Evolutionary conservation across 2,329 filamentous ascomycete species (phyloP).

Genomic region (Aspergillus pseudonomiae): DNA sequence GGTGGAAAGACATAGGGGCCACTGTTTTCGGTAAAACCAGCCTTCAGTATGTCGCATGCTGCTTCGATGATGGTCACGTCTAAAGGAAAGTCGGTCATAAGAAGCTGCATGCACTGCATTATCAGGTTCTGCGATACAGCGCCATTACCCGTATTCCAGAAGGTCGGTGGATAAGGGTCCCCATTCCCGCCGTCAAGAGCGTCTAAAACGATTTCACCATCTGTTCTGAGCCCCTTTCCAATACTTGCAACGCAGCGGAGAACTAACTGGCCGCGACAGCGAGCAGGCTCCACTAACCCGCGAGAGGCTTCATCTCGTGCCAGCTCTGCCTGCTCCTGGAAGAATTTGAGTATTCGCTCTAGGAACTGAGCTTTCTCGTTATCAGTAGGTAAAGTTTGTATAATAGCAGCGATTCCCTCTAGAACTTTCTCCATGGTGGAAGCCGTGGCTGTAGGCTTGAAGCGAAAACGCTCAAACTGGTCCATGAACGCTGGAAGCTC

Average conservation of each 20-base stretch:
- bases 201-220: conserved; percentile 41
- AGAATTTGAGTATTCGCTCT: conserved; percentile 41
- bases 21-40: conserved; percentile 48
- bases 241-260: conserved; percentile 46
- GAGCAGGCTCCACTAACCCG: conserved; percentile 38
- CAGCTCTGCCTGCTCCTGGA: conserved; percentile 38
- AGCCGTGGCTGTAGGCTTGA: conserved; percentile 38
- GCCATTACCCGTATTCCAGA: conserved; percentile 42
- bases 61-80: conserved; percentile 49
- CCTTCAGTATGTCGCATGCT: conserved; percentile 50
- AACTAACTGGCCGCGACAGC: conserved; percentile 37
- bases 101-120: conserved; percentile 44
- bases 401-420: conserved; percentile 49
- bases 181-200: conserved; percentile 29
- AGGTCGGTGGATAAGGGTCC: conserved; percentile 35
- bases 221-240: conserved; percentile 43
- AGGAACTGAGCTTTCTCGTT: conserved; percentile 44
- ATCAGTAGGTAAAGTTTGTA: conserved; percentile 45
- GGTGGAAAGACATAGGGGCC: conserved; percentile 49
- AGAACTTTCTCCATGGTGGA: conserved; percentile 46
- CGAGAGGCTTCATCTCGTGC: conserved; percentile 35
- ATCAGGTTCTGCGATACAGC: conserved; percentile 37
- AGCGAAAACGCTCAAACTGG: conserved; percentile 44
- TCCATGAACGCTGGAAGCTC: conserved; percentile 48
- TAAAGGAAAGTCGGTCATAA: conserved; percentile 43